Base-by-base conservation (phyloP, 371 early-diverging fungal genomes). In the Circinella minor region DNA sequence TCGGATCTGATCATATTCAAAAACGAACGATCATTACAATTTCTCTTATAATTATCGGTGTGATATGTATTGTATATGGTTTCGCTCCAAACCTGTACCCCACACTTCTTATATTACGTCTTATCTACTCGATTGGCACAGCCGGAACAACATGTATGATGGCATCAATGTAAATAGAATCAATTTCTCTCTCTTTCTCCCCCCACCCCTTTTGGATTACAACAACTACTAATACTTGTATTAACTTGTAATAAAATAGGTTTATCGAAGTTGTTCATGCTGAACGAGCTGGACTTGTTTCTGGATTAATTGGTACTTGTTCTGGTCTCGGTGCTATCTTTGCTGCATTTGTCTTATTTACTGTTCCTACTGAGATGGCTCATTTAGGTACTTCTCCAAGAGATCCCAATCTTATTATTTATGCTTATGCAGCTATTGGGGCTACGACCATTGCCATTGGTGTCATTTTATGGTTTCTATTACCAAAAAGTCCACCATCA, bases 71-170 rank as follows among this genome's bases (percentile, higher is more conserved):
- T n/a, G 65, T 75, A 14, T 88, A 82, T 70, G 81, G 90, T 17
- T 77, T 77, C 62, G 84, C 84, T 15, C 64, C 66, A 9, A 78
- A 78, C 36, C 75, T 88, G 3, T 88, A 86, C 63, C 89, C 89
- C 4, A 72, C 74, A 9, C 71, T 91, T 67, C 55, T 92, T 17
- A 66, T 89, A 9, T 61, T 81, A 11, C 78, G 88, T 20, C 71
- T 89, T 2, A 49, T 90, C 10, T 92, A 89, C 43, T 74, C 92
- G 0, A 55, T 91, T 20, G 95, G 95, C 11, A 87, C 91, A 7
- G 83, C 93, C 8, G 91, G 90, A 0, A 77, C 85, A 6, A 86
- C 88, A 5, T 74, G 89, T 38, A 94, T 95, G 95, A 83, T 91
- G 83, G 83, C 88, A 1, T 43, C 43, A 6, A 43, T 43, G 88